phyloP scores from a whole-genome alignment of 169 alveolate species.

The Eimeria praecox region DNA sequence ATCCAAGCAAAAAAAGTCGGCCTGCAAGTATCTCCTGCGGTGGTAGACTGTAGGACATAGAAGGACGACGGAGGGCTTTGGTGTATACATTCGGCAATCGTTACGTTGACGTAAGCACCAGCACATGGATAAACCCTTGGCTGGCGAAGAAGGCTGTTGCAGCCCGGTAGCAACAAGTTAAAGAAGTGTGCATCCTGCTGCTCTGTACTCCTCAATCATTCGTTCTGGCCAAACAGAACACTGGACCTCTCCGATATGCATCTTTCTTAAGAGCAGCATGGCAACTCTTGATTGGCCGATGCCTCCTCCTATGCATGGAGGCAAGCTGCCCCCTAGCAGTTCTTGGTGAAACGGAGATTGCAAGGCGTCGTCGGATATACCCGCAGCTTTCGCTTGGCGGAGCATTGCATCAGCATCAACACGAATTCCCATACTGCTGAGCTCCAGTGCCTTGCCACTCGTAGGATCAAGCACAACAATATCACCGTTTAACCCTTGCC shows the following conservation, averaged over 20 bases:
- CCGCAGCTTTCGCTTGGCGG: constrained; percentile 16
- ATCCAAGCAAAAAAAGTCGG: neutral
- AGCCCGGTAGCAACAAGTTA: neutral
- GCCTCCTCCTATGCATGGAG: constrained; percentile 64
- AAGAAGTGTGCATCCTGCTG: constrained; percentile 2
- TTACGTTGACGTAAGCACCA: neutral
- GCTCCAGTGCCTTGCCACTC: constrained; percentile 56
- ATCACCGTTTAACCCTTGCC: constrained; percentile 46
- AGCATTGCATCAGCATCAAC: constrained; percentile 50
- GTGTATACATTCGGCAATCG: neutral
- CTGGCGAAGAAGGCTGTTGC: neutral
- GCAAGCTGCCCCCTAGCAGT: constrained; percentile 20
- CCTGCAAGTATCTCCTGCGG: neutral
- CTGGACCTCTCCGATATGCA: constrained; percentile 73
- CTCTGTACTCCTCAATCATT: constrained; percentile 24
- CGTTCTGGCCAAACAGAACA: constrained; percentile 57
- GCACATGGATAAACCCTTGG: neutral
- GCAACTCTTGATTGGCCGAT: constrained; percentile 69
- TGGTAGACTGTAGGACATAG: neutral
- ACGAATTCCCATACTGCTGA: constrained; percentile 59
- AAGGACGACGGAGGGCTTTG: neutral
- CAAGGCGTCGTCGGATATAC: neutral
- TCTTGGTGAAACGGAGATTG: constrained; percentile 44
- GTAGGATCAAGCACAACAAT: constrained; percentile 55
- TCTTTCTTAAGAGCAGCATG: constrained; percentile 34